Conservation (phyloP, 2,329 filamentous ascomycete genomes). For the Fusarium nelsonii region DNA sequence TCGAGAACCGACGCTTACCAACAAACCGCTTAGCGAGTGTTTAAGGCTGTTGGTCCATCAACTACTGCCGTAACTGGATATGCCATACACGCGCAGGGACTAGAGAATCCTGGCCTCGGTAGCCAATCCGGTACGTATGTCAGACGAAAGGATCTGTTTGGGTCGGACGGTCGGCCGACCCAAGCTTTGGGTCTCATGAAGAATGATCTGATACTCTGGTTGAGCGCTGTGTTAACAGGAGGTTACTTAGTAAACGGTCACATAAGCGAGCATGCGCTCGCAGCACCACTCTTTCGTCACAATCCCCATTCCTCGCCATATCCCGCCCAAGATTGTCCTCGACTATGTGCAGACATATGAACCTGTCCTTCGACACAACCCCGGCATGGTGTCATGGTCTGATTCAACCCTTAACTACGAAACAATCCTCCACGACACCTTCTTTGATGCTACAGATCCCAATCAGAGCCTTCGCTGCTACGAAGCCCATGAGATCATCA, state of each 20-base stretch:
- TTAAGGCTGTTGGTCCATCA: background rate
- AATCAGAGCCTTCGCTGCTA: conserved; percentile 52
- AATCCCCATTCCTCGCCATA: conserved; percentile 55
- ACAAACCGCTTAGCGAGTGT: background rate
- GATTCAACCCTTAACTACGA: conserved; percentile 48
- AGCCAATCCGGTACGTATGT: conserved; percentile 6
- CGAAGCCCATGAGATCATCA: conserved; percentile 48
- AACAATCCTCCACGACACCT: conserved; percentile 54
- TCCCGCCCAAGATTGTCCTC: conserved; percentile 54
- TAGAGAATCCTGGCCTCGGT: background rate
- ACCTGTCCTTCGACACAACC: conserved; percentile 57
- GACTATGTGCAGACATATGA: conserved; percentile 56
- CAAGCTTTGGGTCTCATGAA: background rate
- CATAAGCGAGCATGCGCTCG: conserved; percentile 48
- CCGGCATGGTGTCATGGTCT: conserved; percentile 52
- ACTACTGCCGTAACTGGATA: background rate
- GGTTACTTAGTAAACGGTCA: background rate
- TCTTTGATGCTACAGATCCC: conserved; percentile 52
- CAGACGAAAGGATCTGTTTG: conserved; percentile 5
- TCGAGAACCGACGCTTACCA: background rate
- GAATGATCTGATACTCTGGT: background rate
- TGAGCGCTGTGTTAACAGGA: background rate
- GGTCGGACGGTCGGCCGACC: background rate
- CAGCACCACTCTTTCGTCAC: conserved; percentile 53
- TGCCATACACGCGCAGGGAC: background rate